A percentile compares a stretch with the other conserved stretches of the same genome.
These are phyloP conservation scores for Jackrogersella multiformis DNA, from an alignment of 495 filamentous ascomycete species.

Conservation along the genomic window DNA sequence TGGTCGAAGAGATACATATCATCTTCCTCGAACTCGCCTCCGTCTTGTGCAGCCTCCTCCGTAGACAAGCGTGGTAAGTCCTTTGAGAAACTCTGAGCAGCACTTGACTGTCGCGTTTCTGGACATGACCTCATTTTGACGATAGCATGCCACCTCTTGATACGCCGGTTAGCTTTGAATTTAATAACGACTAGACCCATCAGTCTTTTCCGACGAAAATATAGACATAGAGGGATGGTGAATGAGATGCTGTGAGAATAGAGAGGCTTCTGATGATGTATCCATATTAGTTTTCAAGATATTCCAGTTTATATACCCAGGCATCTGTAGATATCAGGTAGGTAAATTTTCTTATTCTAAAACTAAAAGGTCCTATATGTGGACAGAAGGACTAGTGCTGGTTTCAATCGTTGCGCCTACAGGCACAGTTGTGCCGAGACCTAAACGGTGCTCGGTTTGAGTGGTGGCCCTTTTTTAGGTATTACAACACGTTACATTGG, in stretches of 20 bases:
- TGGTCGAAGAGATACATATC: slow-evolving; percentile 25
- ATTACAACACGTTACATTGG: too few species aligned
- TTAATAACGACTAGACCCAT: background rate
- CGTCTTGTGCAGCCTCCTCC: background rate
- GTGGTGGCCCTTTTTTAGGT: too few species aligned
- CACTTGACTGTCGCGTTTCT: background rate
- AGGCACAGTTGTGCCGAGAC: background rate
- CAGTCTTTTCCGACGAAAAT: background rate
- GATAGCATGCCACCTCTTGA: background rate
- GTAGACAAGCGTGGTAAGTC: background rate
- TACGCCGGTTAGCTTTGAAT: background rate
- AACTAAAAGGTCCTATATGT: background rate
- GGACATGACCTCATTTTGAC: background rate
- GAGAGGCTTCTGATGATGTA: background rate
- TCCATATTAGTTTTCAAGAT: background rate
- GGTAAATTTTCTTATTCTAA: background rate
- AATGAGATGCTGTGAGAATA: too few species aligned
- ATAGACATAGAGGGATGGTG: background rate
- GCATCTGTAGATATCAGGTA: too few species aligned
- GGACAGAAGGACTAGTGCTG: background rate
- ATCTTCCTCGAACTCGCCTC: slow-evolving; percentile 9
- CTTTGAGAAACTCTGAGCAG: background rate
- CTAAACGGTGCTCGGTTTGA: too few species aligned
- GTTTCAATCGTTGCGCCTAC: background rate
- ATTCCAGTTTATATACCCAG: background rate